Evolutionary conservation across 139 green algal genomes (phyloP).

Genomic region (Chlorella sorokiniana): DNA sequence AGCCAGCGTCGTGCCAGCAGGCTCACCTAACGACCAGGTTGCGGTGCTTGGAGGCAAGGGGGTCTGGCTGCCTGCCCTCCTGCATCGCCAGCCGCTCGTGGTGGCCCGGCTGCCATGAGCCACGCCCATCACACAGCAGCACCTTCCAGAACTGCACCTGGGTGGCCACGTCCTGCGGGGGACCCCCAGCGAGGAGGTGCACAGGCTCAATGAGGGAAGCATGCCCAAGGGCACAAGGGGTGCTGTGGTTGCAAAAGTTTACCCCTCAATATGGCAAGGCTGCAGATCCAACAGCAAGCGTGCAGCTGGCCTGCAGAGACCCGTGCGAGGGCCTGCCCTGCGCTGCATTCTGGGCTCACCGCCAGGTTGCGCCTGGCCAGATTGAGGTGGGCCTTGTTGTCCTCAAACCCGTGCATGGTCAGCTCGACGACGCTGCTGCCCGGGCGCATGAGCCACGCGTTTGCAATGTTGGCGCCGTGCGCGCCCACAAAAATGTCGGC

Average conservation of each 20-base stretch:
- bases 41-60: background rate
- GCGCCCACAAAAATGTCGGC: conserved; percentile 14
- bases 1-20: too few species aligned
- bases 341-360: background rate
- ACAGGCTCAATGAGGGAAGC: background rate
- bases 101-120: background rate
- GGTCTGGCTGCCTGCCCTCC: background rate
- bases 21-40: conserved; percentile 11
- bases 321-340: background rate
- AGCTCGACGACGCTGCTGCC: conserved; percentile 7
- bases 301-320: background rate
- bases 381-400: background rate
- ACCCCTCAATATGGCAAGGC: too few species aligned
- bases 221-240: background rate
- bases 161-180: background rate
- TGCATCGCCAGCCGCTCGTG: background rate
- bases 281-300: background rate
- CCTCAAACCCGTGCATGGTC: conserved; percentile 15
- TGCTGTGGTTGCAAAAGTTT: background rate
- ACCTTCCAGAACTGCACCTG: conserved; percentile 22
- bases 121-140: conserved; percentile 2
- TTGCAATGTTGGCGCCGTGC: conserved; percentile 14
- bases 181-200: background rate
- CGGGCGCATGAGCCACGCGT: conserved; percentile 10
- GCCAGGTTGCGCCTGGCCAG: background rate